phyloP scores from a whole-genome alignment of 2,329 filamentous ascomycete species.

The Paramyrothecium roridum region DNA sequence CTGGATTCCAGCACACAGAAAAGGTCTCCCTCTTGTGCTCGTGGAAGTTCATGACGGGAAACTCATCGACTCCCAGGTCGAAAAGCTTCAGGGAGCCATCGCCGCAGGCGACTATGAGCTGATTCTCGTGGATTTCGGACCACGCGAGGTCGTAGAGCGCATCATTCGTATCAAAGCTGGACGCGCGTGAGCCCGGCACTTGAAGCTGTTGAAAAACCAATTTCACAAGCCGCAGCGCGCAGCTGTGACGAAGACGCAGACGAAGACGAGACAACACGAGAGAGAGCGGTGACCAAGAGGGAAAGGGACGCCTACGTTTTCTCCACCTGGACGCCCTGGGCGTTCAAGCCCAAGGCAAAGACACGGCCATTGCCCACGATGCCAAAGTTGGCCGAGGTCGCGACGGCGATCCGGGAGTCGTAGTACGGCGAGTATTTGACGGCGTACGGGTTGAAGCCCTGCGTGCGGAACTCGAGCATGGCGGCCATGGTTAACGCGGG shows the following conservation, averaged over 20 bases:
- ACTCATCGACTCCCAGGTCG: conserved; percentile 76
- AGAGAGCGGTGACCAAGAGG: neutral
- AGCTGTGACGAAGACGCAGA: too few relatives aligned
- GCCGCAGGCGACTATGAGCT: conserved; percentile 82
- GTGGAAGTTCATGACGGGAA: conserved; percentile 87
- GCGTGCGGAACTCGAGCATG: conserved; percentile 93
- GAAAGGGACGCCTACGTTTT: conserved; percentile 66
- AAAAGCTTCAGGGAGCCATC: conserved; percentile 95
- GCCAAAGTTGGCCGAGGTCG: conserved; percentile 90
- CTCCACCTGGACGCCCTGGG: conserved; percentile 78
- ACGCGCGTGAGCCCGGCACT: conserved; percentile 1
- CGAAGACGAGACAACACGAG: neutral
- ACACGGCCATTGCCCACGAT: conserved; percentile 93
- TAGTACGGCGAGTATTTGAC: conserved; percentile 99
- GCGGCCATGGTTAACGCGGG: conserved; percentile 34
- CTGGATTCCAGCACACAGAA: conserved; percentile 86
- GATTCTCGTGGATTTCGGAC: conserved; percentile 96
- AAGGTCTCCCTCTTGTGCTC: conserved; percentile 95
- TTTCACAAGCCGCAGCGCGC: too few relatives aligned
- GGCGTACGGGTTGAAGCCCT: conserved; percentile 92
- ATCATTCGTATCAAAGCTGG: conserved; percentile 93
- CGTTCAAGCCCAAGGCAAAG: conserved; percentile 78
- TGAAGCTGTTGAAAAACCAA: neutral
- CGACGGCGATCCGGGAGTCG: conserved; percentile 89
- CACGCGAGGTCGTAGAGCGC: conserved; percentile 92